Evolutionary conservation across 495 filamentous ascomycete species (phyloP), one percentile per base, ranked within the genome.

Genomic region (Penicillium odoratum): DNA sequence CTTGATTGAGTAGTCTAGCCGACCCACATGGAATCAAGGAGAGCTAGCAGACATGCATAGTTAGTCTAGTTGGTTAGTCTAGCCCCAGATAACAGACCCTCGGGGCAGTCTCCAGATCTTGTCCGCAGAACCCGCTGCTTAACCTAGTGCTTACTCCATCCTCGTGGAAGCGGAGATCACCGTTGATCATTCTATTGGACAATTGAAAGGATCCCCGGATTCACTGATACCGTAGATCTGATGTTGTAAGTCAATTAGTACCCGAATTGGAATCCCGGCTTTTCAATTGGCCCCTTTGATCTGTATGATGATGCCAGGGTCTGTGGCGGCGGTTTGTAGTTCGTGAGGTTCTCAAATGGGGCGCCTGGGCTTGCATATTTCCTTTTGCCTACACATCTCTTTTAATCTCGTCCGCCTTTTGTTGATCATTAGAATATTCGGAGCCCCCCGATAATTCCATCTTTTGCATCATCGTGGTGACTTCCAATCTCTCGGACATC

Each of bases 91-190:
- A 51, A 28, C 44, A 51, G 33, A 40, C 40, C 31, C 4, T 38
- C 51, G 51, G 51, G 33, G 36, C 18, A 53, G 51, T 50, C 28
- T 38, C 11, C 13, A 49, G 34, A 52, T 31, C 55, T 50, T 49
- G 33, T 42, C 53, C 47, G 42, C 48, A 21, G 16, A 52, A 30
- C 40, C 28, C 38, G 26, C 29, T 7, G 16, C 36, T 21, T 21
- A 21, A 21, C 1, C 1, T 21, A 21, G 21, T 21, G 21, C 21
- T 47, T 31, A 28, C 28, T 36, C 58, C 28, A 30, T 33, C 7
- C 34, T 47, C 25, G n/a, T 33, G 50, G 46, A 44, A 50, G 54
- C 60, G 55, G 58, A 55, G 60, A 66, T 63, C 55, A 58, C 60
- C 58, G 56, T 57, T 38, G n/a, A 33, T n/a, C 10, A 26, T 40